A percentile compares a stretch with the other conserved stretches of the same genome.
phyloP scores from a whole-genome alignment of 768 basidiomycete genomes.

The Tricholoma terreum region DNA sequence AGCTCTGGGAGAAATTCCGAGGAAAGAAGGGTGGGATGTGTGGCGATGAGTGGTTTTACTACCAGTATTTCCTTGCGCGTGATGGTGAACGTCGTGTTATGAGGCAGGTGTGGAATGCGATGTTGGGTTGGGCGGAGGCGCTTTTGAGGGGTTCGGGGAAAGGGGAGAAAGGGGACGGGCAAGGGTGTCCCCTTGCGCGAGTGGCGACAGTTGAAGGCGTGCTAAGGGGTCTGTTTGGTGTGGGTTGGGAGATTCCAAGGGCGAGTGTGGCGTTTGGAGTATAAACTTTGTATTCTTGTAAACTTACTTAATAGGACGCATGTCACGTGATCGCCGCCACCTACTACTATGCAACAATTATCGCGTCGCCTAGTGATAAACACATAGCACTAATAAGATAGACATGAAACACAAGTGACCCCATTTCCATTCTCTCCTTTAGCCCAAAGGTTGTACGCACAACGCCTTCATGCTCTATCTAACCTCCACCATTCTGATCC shows the following conservation, averaged over 20 bases:
- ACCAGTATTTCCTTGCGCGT: constrained; percentile 46
- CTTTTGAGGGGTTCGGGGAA: constrained; percentile 14
- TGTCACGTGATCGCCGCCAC: too few relatives aligned
- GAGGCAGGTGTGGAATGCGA: constrained; percentile 14
- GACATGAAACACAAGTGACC: too few relatives aligned
- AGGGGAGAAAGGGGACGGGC: not conserved
- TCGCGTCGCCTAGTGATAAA: too few relatives aligned
- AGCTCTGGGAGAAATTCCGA: not conserved
- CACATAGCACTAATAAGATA: too few relatives aligned
- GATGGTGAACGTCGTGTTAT: constrained; percentile 15
- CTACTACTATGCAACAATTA: too few relatives aligned
- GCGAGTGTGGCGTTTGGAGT: not conserved
- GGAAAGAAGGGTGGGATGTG: constrained; percentile 21
- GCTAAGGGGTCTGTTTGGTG: constrained; percentile 13
- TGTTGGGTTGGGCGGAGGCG: constrained; percentile 13
- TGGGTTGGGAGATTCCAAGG: constrained; percentile 12
- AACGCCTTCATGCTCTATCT: too few relatives aligned
- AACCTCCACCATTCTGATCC: too few relatives aligned
- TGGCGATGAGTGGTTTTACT: constrained; percentile 45
- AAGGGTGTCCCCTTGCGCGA: constrained; percentile 6
- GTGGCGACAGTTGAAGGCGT: constrained; percentile 9
- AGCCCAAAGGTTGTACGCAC: too few relatives aligned
- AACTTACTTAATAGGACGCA: too few relatives aligned
- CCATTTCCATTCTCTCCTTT: too few relatives aligned
- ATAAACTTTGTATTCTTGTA: too few relatives aligned